Evolutionary conservation across 306 rosid species (phyloP), one percentile per base, ranked within the genome.

Genomic region (Dalbergia cochinchinensis): DNA sequence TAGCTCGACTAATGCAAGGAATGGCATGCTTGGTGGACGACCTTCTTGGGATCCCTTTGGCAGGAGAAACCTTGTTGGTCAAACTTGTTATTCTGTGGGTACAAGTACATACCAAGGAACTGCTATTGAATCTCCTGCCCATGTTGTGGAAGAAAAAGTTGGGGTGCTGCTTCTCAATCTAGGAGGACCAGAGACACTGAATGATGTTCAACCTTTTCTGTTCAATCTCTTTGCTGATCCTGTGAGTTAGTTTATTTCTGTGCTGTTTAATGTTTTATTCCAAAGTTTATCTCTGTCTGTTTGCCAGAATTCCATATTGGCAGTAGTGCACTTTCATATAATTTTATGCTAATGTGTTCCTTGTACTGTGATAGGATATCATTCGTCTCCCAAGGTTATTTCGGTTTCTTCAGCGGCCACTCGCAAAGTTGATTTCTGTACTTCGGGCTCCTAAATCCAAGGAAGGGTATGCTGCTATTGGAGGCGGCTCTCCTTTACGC

Each of bases 401-500:
- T 78, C 81, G 69, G 85, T 93, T 96, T 83, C 97, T 96, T 63
- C 98, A 90, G 83, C 89, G 77, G 58, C 99, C 99, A 31, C 80
- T 96, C 85, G 99, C 98, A 0, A 74, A 91, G 48, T 61, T 96
- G 76, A 96, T 96, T 77, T 96, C 99, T 74, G 90, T 87, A 12
- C 89, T 89, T 47, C 89, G 99, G 67, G 98, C 99, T 80, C 96
- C 98, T 73, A 96, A 96, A 87, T 93, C 98, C 77, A 96, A 88
- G 88, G 99, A 91, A 85, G 99, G 96, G 58, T 96, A 96, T 90
- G 99, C 98, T 78, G 83, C 99, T 66, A 96, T 96, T 51, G 99
- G 99, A 57, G 99, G 99, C 47, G 99, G 99, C 82, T 96, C 99
- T 61, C 99, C 99, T 7, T 85, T 96, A 80, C 97, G 99, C 39